Evolutionary conservation across 768 basidiomycete species (phyloP), one percentile per base, ranked within the genome.

Genomic region (Mycena filopes): DNA sequence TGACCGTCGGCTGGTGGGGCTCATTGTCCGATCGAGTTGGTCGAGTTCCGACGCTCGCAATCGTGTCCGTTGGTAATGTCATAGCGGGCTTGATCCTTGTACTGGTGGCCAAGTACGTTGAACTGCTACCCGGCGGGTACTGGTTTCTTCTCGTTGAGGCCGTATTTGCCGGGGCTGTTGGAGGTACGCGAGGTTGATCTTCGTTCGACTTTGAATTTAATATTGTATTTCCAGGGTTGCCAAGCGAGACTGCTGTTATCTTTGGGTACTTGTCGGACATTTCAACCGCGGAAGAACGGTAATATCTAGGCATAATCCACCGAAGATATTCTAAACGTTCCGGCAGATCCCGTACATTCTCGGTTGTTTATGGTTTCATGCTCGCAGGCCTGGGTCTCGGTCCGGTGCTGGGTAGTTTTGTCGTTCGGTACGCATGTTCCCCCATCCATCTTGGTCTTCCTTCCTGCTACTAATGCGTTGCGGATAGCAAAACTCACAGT

Each of bases 371-470:
- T 2, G 95, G 95, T 1, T 79, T 93, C 4, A 65, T 89, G 47
- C 94, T 92, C 76, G 72, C 79, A 12, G 95, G 95, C 20, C 83
- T 92, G 72, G 90, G 89, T 2, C 29, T 92, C 23, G 95, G 95
- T 0, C 95, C 95, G 7, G 82, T 87, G 4, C 60, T 95, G 0
- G 93, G 94, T 18, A 83, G 86, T 54, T 63, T 92, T 36, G 72
- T 94, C 41, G 86, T 95, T 71, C 84, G 79, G 66, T 67, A 40
- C 4, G 48, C 11, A n/a, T n/a, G n/a, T n/a, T n/a, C n/a, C n/a
- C n/a, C n/a, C n/a, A n/a, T n/a, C n/a, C n/a, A n/a, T n/a, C n/a
- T n/a, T n/a, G n/a, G n/a, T n/a, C n/a, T n/a, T n/a, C n/a, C n/a
- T n/a, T n/a, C n/a, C n/a, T n/a, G n/a, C n/a, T n/a, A n/a, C 33